These are phyloP conservation scores for Exophiala spinifera DNA, from an alignment of 2,329 filamentous ascomycete species.

Conservation along the genomic window DNA sequence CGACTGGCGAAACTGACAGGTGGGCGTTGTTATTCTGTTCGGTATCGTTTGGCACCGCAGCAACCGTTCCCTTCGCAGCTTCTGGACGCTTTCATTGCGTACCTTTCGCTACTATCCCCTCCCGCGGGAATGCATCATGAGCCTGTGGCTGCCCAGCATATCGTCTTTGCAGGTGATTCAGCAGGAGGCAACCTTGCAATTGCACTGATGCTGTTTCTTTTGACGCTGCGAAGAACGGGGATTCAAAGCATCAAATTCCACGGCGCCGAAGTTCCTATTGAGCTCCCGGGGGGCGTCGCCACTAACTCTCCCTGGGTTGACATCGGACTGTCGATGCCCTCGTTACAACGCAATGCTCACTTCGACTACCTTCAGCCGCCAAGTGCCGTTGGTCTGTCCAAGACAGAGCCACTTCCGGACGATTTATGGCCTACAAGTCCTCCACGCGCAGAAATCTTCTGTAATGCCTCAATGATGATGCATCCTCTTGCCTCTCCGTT, in stretches of 20 bases:
- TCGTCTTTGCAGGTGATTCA: conserved; percentile 47
- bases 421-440: conserved; percentile 41
- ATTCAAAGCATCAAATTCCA: conserved; percentile 39
- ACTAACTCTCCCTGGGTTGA: conserved; percentile 44
- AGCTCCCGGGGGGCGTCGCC: conserved; percentile 42
- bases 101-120: conserved; percentile 46
- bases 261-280: conserved; percentile 38
- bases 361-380: conserved; percentile 40
- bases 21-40: conserved; percentile 43
- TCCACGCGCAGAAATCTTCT: conserved; percentile 44
- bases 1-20: conserved; percentile 39
- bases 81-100: conserved; percentile 47
- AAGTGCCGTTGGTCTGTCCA: conserved; percentile 27
- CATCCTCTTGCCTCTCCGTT: conserved; percentile 45
- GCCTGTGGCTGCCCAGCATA: conserved; percentile 42
- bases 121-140: conserved; percentile 42
- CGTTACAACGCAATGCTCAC: conserved; percentile 36
- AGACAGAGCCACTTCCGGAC: conserved; percentile 33
- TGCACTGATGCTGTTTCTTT: conserved; percentile 41
- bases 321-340: conserved; percentile 43
- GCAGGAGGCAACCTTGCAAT: conserved; percentile 45
- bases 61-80: conserved; percentile 47
- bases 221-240: conserved; percentile 38
- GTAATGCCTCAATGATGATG: conserved; percentile 36
- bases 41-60: conserved; percentile 48